Percentiles rank a stretch among this genome's conserved stretches.
Conservation (phyloP, 305 asterid genomes). For the Solanum aculeatissimum region DNA sequence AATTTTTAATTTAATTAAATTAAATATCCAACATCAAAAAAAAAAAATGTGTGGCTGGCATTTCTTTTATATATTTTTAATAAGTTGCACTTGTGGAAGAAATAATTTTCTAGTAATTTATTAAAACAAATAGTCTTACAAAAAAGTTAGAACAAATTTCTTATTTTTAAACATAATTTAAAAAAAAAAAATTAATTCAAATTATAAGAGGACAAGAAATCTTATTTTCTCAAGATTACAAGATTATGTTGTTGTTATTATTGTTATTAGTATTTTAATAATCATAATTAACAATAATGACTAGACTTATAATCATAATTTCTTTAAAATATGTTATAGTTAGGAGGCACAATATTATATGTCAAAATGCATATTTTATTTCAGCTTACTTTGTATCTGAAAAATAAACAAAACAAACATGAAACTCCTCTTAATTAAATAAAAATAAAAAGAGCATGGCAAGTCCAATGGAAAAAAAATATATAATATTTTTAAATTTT, state of each 20-base stretch:
- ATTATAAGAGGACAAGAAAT: too few relatives aligned
- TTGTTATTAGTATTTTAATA: background rate
- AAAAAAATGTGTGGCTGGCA: background rate
- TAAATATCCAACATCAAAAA: background rate
- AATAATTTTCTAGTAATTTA: too few relatives aligned
- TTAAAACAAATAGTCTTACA: too few relatives aligned
- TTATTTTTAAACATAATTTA: too few relatives aligned
- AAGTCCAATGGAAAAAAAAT: background rate
- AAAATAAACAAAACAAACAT: background rate
- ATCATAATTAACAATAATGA: background rate
- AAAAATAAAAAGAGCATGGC: background rate
- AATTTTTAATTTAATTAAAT: background rate
- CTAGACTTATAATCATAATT: background rate
- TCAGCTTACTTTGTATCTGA: background rate
- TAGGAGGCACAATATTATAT: background rate
- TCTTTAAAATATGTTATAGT: background rate
- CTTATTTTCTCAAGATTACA: too few relatives aligned
- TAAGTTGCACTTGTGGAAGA: too few relatives aligned
- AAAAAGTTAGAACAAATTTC: too few relatives aligned
- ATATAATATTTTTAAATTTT: too few relatives aligned
- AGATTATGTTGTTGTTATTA: too few relatives aligned
- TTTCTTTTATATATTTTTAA: background rate
- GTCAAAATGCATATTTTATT: background rate
- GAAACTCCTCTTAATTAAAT: background rate
- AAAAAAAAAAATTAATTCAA: too few relatives aligned